Conservation (phyloP, 257 asterid species). For the Craterostigma plantagineum region DNA sequence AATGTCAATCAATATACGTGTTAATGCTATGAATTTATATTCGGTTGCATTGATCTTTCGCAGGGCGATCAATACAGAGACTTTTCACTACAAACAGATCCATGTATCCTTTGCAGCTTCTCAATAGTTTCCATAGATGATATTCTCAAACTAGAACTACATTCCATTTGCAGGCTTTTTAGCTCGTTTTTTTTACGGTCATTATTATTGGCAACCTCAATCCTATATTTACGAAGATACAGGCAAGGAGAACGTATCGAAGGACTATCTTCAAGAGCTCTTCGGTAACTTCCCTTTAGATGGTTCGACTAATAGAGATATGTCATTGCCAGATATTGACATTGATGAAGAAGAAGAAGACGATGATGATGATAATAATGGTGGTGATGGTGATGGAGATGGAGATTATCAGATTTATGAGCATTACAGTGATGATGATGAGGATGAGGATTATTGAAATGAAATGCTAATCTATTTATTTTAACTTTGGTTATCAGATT, state of each 20-base stretch:
- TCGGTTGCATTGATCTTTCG: constrained; percentile 5
- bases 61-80: constrained; percentile 40
- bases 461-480: no score
- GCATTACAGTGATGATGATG: constrained; percentile 49
- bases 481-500: no score
- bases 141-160: background rate
- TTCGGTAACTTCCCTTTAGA: constrained; percentile 62
- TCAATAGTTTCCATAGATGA: constrained; percentile 1
- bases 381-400: constrained; percentile 22
- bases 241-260: constrained; percentile 46
- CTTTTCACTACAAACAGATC: constrained; percentile 19
- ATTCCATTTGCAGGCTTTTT: background rate
- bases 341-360: no score
- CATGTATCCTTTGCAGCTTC: constrained; percentile 50
- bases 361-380: no score
- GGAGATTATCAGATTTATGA: constrained; percentile 70
- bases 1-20: background rate
- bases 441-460: no score
- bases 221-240: constrained; percentile 38
- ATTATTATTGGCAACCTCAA: constrained; percentile 2
- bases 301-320: constrained; percentile 15
- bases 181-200: background rate
- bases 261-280: constrained; percentile 66
- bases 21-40: constrained; percentile 2
- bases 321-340: constrained; percentile 2